Base-by-base conservation (phyloP, 225 moss, liverwort and hornwort genomes). In the Physcomitrium patens region DNA sequence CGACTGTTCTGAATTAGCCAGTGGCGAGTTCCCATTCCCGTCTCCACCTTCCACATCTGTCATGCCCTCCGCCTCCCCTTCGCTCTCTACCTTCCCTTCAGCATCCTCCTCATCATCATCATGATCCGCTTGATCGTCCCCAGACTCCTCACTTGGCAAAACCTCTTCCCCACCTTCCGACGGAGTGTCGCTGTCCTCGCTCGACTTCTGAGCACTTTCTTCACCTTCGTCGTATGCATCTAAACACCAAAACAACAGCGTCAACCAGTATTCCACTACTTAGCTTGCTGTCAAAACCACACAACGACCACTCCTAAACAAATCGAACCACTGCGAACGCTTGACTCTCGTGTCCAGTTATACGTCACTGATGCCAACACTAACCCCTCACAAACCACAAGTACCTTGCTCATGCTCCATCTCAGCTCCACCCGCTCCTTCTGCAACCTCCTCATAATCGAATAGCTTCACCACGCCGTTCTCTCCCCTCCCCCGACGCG, bases 81-180 rank as follows among this genome's bases (percentile, higher is more conserved):
- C 90, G 77, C 87, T 87, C 75, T 91, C 86, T 7, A 76, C 86
- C 59, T 89, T 86, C 17, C 79, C 86, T 70, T 86, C 89, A 51
- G 86, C 88, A 4, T 80, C 78, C 60, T 86, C 78, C 60, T 86
- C 90, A 24, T 69, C 82, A 28, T 90, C 86, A 68, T 90, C 86
- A 15, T 90, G 87, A 41, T 90, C 90, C n/a, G 87, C 90, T 6
- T 89, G 86, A n/a, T 88, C 90, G 31, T 37, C 31, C 7, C 31
- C 31, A 37, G 31, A 37, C 31, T 37, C 2, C 31, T 37, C 31
- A 81, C 87, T 91, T 9, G 78, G 87, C 7, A 85, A 85, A 27
- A 87, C 78, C n/a, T n/a, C n/a, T 67, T 90, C 78, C 17, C 82
- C 90, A 63, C 82, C 90, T 64, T 90, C 90, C 10, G 90, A 91